Percentiles rank a stretch among this genome's conserved stretches.
These are phyloP conservation scores for Rubus parviflorus DNA, from an alignment of 306 rosid genomes.

Conservation along the genomic window DNA sequence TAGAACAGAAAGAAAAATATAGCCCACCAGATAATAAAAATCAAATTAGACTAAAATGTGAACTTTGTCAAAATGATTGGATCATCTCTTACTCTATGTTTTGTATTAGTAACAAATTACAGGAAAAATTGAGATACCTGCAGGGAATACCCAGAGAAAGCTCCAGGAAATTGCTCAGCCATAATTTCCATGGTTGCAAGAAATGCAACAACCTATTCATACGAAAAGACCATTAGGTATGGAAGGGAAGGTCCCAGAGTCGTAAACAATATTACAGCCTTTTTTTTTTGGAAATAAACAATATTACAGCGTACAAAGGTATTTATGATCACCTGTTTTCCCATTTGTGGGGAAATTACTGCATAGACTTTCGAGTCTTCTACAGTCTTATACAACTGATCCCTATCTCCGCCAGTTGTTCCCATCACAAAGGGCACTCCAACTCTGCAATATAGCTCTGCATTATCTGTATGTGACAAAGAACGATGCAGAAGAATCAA, in stretches of 20 bases:
- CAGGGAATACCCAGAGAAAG: conserved; percentile 85
- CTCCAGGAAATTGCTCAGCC: conserved; percentile 96
- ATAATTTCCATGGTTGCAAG: conserved; percentile 97
- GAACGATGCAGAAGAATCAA: not conserved
- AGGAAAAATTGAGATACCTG: conserved; percentile 51
- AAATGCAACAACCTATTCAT: conserved; percentile 80
- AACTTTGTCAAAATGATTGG: not conserved
- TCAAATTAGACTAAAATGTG: not conserved
- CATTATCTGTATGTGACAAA: conserved; percentile 57
- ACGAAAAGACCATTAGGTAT: conserved; percentile 28
- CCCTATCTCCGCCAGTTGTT: conserved; percentile 93
- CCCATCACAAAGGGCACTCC: conserved; percentile 98
- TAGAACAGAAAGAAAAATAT: too few species aligned
- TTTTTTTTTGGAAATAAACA: too few species aligned
- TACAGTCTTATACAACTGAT: conserved; percentile 62
- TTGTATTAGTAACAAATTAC: not conserved
- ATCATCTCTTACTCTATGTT: not conserved
- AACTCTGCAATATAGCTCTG: conserved; percentile 71
- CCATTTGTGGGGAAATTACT: conserved; percentile 97
- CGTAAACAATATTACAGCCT: not conserved
- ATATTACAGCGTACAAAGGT: not conserved
- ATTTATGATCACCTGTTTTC: conserved; percentile 64
- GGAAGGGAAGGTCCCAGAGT: conserved; percentile 20
- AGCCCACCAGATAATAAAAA: not conserved
- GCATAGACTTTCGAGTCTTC: conserved; percentile 69